Evolutionary conservation across 257 asterid genomes (phyloP), one percentile per base, ranked within the genome.

Genomic region (Datura wrightii): DNA sequence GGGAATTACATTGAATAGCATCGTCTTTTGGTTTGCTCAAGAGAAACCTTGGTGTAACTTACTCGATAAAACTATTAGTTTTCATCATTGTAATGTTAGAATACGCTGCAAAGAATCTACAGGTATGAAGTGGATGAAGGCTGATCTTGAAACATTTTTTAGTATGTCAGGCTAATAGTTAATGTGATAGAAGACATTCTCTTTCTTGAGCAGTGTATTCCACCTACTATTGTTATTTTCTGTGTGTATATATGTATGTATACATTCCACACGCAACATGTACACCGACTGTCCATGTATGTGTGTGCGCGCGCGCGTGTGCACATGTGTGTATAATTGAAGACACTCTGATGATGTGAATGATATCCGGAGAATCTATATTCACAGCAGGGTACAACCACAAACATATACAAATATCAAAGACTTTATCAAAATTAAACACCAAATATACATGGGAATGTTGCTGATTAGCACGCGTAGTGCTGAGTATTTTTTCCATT

Each of bases 81-180:
- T 74, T 74, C 80, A 74, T 74, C 80, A 48, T 19, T 31, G 13
- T 74, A 19, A 48, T 48, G 81, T 48, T 74, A 46, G 81, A 74
- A 48, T 24, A 48, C 24, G 81, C 60, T 74, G 13, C 81, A 24
- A 74, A 24, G 60, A 11, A 74, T 48, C 60, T 74, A 48, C 24
- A 24, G 14, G 24, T 74, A 5, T 48, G 42, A 48, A 48, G 60
- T 74, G 81, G 44, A 74, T 74, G 24, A 46, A 48, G 44, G 37
- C 42, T 13, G 58, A 34, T 48, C 48, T 72, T 74, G n/a, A 48
- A 72, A 48, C 19, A 48, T 8, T 46, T 46, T 74, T 48, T 74
- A 19, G 80, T 34, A 48, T 74, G 19, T 54, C 81, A 48, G 24
- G 37, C 54, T 69, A 69, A 41, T 52, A 24, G 81, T 74, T 41